These are phyloP conservation scores for Lentinula edodes DNA, from an alignment of 768 basidiomycete species.

Conservation along the genomic window DNA sequence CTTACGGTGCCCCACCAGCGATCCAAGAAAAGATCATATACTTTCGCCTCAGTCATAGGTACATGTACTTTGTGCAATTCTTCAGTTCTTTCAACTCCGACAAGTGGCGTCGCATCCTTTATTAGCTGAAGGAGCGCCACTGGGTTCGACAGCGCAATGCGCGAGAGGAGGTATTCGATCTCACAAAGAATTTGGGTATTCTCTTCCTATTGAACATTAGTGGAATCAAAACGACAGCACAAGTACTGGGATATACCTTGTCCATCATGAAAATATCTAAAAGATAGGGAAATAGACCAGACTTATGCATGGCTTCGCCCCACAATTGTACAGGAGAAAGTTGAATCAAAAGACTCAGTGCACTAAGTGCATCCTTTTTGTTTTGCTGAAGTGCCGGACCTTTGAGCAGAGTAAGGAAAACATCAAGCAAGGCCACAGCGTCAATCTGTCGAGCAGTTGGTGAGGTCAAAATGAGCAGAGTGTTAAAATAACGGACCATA, in stretches of 20 bases:
- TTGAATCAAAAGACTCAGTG: slow-evolving; percentile 58
- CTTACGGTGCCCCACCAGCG: slow-evolving; percentile 80
- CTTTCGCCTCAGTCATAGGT: slow-evolving; percentile 36
- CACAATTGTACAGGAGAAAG: slow-evolving; percentile 57
- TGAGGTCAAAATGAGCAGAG: neutral
- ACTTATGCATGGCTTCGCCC: slow-evolving; percentile 68
- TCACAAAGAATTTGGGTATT: slow-evolving; percentile 31
- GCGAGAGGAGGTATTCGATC: slow-evolving; percentile 67
- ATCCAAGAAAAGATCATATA: slow-evolving; percentile 66
- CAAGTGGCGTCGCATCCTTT: slow-evolving; percentile 47
- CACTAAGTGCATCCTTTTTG: slow-evolving; percentile 55
- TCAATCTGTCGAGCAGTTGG: slow-evolving; percentile 34
- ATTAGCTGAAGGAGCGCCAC: slow-evolving; percentile 70
- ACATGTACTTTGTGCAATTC: neutral
- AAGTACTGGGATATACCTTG: slow-evolving; percentile 39
- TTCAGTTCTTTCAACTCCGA: neutral
- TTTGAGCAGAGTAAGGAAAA: slow-evolving; percentile 46
- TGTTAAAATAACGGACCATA: slow-evolving; percentile 19
- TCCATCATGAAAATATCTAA: slow-evolving; percentile 58
- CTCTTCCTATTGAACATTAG: slow-evolving; percentile 33
- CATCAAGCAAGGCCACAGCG: slow-evolving; percentile 51
- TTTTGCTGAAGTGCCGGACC: slow-evolving; percentile 48
- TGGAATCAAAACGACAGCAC: neutral
- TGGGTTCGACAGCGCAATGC: slow-evolving; percentile 63
- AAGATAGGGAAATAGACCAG: slow-evolving; percentile 65